phyloP scores from a whole-genome alignment of 2,329 filamentous ascomycete species.

The Penicillium sclerotigenum region DNA sequence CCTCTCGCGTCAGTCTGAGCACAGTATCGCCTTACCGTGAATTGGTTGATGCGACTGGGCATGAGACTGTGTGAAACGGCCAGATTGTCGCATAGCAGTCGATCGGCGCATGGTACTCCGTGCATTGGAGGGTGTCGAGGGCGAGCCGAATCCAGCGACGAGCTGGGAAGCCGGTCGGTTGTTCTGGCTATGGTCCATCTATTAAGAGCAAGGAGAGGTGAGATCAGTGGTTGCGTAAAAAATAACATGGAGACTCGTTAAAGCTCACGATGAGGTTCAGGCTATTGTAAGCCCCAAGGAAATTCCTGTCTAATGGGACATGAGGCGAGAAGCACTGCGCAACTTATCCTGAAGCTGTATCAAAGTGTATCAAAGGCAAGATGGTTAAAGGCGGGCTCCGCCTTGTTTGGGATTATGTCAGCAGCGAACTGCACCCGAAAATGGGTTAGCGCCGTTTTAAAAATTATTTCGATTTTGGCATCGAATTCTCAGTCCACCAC shows the following conservation, averaged over 20 bases:
- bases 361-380: conserved; percentile 14
- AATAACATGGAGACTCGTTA: background rate
- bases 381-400: background rate
- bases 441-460: conserved; percentile 16
- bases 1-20: background rate
- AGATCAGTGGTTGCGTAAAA: background rate
- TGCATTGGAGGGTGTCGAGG: conserved; percentile 35
- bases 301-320: background rate
- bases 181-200: conserved; percentile 41
- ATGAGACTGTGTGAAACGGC: conserved; percentile 35
- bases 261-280: background rate
- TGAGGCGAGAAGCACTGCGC: background rate
- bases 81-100: conserved; percentile 38
- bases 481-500: conserved; percentile 11
- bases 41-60: conserved; percentile 35
- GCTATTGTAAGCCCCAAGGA: background rate
- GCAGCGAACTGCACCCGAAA: background rate
- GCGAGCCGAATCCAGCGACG: conserved; percentile 53
- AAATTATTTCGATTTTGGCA: conserved; percentile 16
- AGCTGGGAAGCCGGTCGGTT: conserved; percentile 60
- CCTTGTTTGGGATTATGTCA: conserved; percentile 9
- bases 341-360: conserved; percentile 5
- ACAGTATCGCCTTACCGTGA: conserved; percentile 34
- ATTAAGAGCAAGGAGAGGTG: background rate
- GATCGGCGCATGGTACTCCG: conserved; percentile 39